Conservation (phyloP, 768 basidiomycete genomes). For the Gymnopilus dilepis region DNA sequence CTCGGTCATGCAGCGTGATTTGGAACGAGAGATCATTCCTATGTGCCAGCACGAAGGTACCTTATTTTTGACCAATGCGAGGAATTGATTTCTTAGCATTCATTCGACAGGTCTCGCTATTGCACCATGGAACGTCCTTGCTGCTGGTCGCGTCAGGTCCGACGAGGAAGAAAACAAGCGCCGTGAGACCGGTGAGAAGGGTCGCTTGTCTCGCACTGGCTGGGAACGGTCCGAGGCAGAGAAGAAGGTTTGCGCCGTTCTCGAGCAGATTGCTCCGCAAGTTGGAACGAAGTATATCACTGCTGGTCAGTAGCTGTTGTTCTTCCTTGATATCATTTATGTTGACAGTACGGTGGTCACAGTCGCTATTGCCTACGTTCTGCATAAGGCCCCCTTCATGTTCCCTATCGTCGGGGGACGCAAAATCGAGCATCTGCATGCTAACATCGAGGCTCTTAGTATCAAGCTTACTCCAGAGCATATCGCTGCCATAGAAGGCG, state of each 20-base stretch:
- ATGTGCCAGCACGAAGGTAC: constrained; percentile 46
- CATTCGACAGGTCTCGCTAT: constrained; percentile 49
- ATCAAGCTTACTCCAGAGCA: constrained; percentile 51
- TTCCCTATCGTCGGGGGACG: constrained; percentile 58
- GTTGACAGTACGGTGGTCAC: too few relatives aligned
- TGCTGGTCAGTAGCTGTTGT: too few relatives aligned
- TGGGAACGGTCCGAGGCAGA: constrained; percentile 57
- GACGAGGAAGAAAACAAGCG: constrained; percentile 46
- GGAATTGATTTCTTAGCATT: too few relatives aligned
- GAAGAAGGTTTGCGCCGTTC: too few relatives aligned
- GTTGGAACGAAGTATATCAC: too few relatives aligned
- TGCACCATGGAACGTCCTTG: constrained; percentile 39
- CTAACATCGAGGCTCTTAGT: constrained; percentile 56
- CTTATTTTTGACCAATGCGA: too few relatives aligned
- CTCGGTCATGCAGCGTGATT: constrained; percentile 49
- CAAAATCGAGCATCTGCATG: constrained; percentile 54
- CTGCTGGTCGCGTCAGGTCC: constrained; percentile 54
- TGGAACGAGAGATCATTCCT: constrained; percentile 61
- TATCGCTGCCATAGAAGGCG: constrained; percentile 47
- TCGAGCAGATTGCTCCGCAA: too few relatives aligned
- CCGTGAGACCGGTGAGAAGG: constrained; percentile 38
- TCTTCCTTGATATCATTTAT: too few relatives aligned
- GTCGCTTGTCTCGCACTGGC: constrained; percentile 32
- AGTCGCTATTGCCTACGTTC: constrained; percentile 33
- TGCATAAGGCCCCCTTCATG: constrained; percentile 58